Evolutionary conservation across 371 early-diverging fungal genomes (phyloP).

Genomic region (Syncephalastrum racemosum): DNA sequence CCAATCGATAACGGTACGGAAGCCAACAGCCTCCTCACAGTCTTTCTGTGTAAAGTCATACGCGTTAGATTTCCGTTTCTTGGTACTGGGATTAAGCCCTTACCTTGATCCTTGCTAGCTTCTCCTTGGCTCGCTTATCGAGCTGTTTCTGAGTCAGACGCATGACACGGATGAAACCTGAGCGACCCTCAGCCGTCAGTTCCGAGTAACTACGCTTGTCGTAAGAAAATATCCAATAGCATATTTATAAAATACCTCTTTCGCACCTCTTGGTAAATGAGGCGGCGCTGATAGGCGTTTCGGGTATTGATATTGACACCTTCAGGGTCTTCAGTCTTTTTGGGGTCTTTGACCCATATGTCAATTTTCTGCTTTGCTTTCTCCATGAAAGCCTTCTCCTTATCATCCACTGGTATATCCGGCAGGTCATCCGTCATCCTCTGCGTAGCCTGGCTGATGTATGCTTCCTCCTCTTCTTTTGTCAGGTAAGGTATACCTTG

Average conservation of each 20-base stretch:
- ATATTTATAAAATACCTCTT: conserved; percentile 34
- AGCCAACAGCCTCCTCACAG: conserved; percentile 66
- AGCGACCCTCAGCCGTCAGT: conserved; percentile 49
- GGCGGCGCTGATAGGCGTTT: conserved; percentile 60
- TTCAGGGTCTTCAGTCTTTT: conserved; percentile 25
- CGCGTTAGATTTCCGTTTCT: not conserved
- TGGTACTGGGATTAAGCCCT: not conserved
- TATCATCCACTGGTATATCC: conserved; percentile 63
- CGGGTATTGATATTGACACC: conserved; percentile 49
- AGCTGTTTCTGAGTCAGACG: conserved; percentile 41
- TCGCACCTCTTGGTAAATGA: conserved; percentile 71
- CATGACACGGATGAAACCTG: conserved; percentile 41
- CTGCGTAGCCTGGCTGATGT: conserved; percentile 41
- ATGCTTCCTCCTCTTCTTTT: conserved; percentile 57
- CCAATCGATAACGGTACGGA: conserved; percentile 77
- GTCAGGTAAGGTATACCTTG: conserved; percentile 80
- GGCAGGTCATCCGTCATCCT: conserved; percentile 54
- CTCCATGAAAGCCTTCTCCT: conserved; percentile 54
- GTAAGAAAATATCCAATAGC: not conserved
- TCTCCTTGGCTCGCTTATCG: conserved; percentile 31
- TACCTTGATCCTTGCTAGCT: conserved; percentile 9
- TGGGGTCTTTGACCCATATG: conserved; percentile 46
- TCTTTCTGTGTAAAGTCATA: conserved; percentile 36
- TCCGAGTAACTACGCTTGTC: conserved; percentile 27
- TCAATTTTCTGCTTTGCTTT: conserved; percentile 39